phyloP scores from a whole-genome alignment of 2,329 filamentous ascomycete species.

The Paraconiothyrium sp. region DNA sequence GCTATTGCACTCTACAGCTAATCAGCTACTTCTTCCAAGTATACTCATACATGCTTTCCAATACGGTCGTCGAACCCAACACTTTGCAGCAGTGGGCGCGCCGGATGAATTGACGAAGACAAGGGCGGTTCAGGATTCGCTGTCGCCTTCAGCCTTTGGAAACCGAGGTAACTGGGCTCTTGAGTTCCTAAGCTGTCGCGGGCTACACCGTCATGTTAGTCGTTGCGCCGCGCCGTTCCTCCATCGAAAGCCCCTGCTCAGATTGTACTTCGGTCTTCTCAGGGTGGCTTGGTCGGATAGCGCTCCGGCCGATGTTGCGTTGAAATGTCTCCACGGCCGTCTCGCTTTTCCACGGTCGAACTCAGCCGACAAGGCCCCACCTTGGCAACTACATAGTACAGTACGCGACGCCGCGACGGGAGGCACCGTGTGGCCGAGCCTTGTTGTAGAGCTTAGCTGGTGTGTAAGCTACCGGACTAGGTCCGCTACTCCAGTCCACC shows the following conservation, averaged over 20 bases:
- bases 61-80: slow-evolving; percentile 12
- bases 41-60: slow-evolving; percentile 9
- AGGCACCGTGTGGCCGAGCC: slow-evolving; percentile 11
- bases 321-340: slow-evolving; percentile 3
- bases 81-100: slow-evolving; percentile 24
- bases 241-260: neutral
- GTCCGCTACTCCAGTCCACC: neutral
- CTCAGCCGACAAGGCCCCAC: slow-evolving; percentile 17
- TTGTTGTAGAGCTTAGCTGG: neutral
- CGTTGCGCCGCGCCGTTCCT: slow-evolving; percentile 12
- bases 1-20: slow-evolving; percentile 30
- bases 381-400: neutral
- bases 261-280: slow-evolving; percentile 7
- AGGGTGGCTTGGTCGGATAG: slow-evolving; percentile 13
- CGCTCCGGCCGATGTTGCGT: slow-evolving; percentile 14
- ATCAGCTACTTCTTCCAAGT: slow-evolving; percentile 30
- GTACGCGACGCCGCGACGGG: slow-evolving; percentile 5
- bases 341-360: slow-evolving; percentile 14
- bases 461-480: slow-evolving; percentile 6
- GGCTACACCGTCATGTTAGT: slow-evolving; percentile 1
- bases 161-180: slow-evolving; percentile 16
- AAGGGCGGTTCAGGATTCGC: neutral
- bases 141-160: slow-evolving; percentile 15
- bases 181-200: neutral
- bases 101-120: slow-evolving; percentile 31